A percentile compares a stretch with the other conserved stretches of the same genome.
These are phyloP conservation scores for Gastrolobium bilobum DNA, from an alignment of 306 rosid species.

Conservation along the genomic window DNA sequence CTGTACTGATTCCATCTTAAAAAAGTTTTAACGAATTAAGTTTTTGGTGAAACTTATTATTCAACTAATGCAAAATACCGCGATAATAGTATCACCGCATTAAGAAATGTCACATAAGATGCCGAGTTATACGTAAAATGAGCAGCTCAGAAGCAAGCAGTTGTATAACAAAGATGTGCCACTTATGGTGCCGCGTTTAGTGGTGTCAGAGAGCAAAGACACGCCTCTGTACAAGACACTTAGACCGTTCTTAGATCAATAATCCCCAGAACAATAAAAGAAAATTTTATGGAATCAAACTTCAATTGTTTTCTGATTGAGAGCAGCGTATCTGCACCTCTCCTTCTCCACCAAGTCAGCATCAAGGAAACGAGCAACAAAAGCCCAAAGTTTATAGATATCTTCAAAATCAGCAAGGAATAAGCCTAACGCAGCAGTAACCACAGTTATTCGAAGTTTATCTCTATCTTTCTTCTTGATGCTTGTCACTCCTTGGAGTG, in stretches of 20 bases:
- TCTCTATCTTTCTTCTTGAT: constrained; percentile 56
- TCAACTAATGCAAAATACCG: too few relatives aligned
- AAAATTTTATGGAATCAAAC: constrained; percentile 51
- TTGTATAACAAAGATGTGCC: too few relatives aligned
- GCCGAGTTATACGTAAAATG: too few relatives aligned
- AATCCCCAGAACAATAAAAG: constrained; percentile 48
- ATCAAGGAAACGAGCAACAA: constrained; percentile 89
- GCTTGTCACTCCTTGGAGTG: constrained; percentile 37
- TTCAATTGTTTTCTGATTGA: constrained; percentile 82
- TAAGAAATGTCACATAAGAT: too few relatives aligned
- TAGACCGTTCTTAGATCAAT: constrained; percentile 15
- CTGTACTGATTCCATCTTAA: too few relatives aligned
- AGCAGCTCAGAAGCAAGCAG: too few relatives aligned
- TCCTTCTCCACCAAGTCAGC: constrained; percentile 97
- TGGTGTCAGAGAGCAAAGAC: too few relatives aligned
- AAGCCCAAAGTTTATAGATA: constrained; percentile 82
- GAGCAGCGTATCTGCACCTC: constrained; percentile 92
- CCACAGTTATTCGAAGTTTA: constrained; percentile 70
- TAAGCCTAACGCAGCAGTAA: constrained; percentile 87
- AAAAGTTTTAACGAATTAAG: too few relatives aligned
- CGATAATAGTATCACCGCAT: too few relatives aligned
- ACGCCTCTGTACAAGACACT: too few relatives aligned
- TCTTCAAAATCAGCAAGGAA: constrained; percentile 83
- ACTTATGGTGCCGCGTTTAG: too few relatives aligned
- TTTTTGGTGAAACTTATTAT: too few relatives aligned